A percentile compares a stretch with the other conserved stretches of the same genome.
phyloP scores from a whole-genome alignment of 2,329 filamentous ascomycete species.

The Ceratocystis lukuohia region DNA sequence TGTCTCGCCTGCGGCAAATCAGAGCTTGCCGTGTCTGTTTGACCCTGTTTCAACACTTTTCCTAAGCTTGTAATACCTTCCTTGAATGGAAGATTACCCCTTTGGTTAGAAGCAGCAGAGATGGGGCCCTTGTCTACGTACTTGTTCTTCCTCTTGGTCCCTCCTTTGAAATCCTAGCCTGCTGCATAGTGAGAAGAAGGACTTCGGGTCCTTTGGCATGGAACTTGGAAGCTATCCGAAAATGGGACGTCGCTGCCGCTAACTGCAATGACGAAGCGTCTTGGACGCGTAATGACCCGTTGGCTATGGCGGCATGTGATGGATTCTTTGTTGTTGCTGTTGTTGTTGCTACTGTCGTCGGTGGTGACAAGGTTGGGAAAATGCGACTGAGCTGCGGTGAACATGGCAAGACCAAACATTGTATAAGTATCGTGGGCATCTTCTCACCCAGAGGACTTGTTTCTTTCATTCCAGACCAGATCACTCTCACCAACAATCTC shows the following conservation, averaged over 20 bases:
- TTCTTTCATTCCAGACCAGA: background rate
- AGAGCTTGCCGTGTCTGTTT: background rate
- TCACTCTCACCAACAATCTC: background rate
- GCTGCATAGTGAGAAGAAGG: background rate
- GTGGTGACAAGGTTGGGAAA: background rate
- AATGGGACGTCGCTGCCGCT: background rate
- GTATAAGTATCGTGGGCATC: constrained; percentile 14
- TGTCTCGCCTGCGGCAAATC: background rate
- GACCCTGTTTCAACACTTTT: background rate
- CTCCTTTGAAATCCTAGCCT: background rate
- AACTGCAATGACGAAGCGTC: constrained; percentile 6
- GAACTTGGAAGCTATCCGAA: background rate
- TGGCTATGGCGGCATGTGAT: background rate
- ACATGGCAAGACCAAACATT: background rate
- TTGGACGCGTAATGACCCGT: constrained; percentile 7
- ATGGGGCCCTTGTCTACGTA: background rate
- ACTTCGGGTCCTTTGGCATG: background rate
- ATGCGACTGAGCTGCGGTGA: background rate
- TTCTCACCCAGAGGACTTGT: background rate
- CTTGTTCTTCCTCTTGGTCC: background rate
- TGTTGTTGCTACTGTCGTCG: background rate
- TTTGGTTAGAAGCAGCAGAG: background rate
- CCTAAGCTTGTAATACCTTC: background rate
- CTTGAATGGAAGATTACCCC: background rate
- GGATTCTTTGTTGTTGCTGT: background rate